These are phyloP conservation scores for Dalbergia oliveri DNA, from an alignment of 306 rosid species.

Conservation along the genomic window DNA sequence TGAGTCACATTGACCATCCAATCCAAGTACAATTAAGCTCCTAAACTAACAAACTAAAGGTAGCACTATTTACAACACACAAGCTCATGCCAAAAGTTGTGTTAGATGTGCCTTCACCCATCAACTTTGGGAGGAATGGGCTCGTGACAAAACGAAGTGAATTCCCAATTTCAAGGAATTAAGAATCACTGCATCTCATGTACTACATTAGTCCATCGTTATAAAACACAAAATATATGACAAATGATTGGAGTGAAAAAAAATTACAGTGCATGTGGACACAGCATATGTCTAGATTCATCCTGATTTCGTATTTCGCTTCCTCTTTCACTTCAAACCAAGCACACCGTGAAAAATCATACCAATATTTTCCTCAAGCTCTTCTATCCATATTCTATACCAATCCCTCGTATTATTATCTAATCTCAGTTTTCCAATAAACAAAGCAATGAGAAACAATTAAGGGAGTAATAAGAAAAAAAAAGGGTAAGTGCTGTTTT, in stretches of 20 bases:
- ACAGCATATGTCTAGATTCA: conserved; percentile 47
- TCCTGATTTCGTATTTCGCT: background rate
- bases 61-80: background rate
- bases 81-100: background rate
- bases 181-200: conserved; percentile 12
- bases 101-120: no score
- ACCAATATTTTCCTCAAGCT: background rate
- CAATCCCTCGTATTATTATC: background rate
- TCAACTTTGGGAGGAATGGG: no score
- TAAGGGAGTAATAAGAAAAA: background rate
- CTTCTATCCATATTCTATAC: background rate
- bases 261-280: conserved; percentile 35
- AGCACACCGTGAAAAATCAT: background rate
- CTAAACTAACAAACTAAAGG: background rate
- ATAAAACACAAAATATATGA: no score
- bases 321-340: background rate
- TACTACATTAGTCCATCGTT: background rate
- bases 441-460: background rate
- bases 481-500: background rate
- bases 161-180: background rate
- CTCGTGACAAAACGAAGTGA: background rate
- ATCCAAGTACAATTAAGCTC: background rate
- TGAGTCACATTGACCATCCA: background rate
- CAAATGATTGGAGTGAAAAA: background rate
- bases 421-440: conserved; percentile 9